Percentiles rank a stretch among this genome's conserved stretches.
Evolutionary conservation across 2,329 filamentous ascomycete genomes (phyloP).

Genomic region (Sphaerulina musiva): DNA sequence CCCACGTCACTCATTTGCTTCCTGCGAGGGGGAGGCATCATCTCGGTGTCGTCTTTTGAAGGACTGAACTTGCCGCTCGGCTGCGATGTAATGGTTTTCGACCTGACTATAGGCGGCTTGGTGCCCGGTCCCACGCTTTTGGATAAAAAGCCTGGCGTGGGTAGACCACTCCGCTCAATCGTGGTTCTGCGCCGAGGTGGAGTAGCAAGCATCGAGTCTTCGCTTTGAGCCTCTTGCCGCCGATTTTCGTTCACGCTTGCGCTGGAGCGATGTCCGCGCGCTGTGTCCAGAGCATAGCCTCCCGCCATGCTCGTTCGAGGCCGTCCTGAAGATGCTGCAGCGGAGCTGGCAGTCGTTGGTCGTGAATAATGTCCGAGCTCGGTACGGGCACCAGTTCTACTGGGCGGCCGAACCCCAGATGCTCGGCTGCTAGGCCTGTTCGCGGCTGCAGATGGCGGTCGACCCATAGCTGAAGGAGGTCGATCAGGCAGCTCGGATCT

Average conservation of each 20-base stretch:
- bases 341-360: constrained; percentile 12
- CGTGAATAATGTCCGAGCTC: constrained; percentile 33
- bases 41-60: constrained; percentile 22
- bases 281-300: constrained; percentile 36
- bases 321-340: constrained; percentile 38
- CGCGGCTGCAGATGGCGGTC: constrained; percentile 30
- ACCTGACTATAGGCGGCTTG: constrained; percentile 2
- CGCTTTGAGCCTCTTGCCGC: constrained; percentile 29
- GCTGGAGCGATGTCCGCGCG: constrained; percentile 22
- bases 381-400: constrained; percentile 42
- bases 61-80: constrained; percentile 18
- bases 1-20: constrained; percentile 34
- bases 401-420: constrained; percentile 21
- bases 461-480: constrained; percentile 24
- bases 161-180: constrained; percentile 20
- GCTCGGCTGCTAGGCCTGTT: constrained; percentile 70
- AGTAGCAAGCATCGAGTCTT: constrained; percentile 12
- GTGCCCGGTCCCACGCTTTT: constrained; percentile 14
- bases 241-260: constrained; percentile 30
- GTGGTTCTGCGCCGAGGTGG: constrained; percentile 19
- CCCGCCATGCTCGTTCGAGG: constrained; percentile 66
- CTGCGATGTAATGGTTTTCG: constrained; percentile 14
- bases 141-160: constrained; percentile 12
- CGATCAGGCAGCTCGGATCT: constrained; percentile 27
- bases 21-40: constrained; percentile 44